phyloP scores from a whole-genome alignment of 2,329 filamentous ascomycete species.

The Colletotrichum tamarilloi region DNA sequence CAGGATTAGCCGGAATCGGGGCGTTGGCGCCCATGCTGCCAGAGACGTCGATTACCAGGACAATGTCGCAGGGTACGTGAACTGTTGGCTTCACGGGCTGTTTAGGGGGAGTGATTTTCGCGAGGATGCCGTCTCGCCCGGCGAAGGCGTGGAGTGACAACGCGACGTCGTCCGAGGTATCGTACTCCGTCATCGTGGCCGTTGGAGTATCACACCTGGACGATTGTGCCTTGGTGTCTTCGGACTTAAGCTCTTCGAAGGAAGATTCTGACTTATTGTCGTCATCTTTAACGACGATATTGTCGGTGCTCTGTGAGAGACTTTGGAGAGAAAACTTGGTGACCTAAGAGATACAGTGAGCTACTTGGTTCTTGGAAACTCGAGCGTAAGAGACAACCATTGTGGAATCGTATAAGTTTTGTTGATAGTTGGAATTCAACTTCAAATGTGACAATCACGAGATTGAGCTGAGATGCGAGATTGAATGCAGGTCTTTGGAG shows the following conservation, averaged over 20 bases:
- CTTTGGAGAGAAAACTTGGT: constrained; percentile 17
- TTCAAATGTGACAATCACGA: not conserved
- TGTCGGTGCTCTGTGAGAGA: not conserved
- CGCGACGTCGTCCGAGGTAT: constrained; percentile 8
- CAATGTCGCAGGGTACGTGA: constrained; percentile 68
- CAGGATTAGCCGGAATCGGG: constrained; percentile 53
- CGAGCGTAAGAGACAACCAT: not conserved
- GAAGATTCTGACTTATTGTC: not conserved
- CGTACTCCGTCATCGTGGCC: not conserved
- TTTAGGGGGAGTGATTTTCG: constrained; percentile 58
- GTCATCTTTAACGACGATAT: not conserved
- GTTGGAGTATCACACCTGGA: constrained; percentile 7
- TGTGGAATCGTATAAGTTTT: not conserved
- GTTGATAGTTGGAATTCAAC: not conserved
- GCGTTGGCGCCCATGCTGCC: constrained; percentile 64
- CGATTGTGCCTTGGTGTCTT: not conserved
- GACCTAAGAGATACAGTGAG: constrained; percentile 1
- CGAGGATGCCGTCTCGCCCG: constrained; percentile 52
- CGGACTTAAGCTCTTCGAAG: too few relatives aligned
- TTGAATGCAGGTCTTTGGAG: not conserved
- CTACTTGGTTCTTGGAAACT: not conserved
- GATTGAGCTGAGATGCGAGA: not conserved
- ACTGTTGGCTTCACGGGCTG: constrained; percentile 42
- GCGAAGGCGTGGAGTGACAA: constrained; percentile 52
- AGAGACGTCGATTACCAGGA: constrained; percentile 71